A percentile compares a stretch with the other conserved stretches of the same genome.
These are phyloP conservation scores for Hypoxylon sp. DNA, from an alignment of 2,329 filamentous ascomycete genomes.

Conservation along the genomic window DNA sequence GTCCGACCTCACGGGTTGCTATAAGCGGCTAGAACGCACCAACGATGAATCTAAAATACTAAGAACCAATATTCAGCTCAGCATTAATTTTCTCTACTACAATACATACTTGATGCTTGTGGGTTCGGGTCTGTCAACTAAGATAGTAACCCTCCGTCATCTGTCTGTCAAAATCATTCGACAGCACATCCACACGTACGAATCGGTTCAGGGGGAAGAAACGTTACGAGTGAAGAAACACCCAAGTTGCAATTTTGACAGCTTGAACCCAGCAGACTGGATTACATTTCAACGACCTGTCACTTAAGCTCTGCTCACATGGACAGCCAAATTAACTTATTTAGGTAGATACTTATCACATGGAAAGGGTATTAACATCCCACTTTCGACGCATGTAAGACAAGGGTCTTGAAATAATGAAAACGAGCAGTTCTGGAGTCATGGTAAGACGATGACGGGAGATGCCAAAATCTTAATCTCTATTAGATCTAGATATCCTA, in stretches of 20 bases:
- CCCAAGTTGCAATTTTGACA: conserved; percentile 1
- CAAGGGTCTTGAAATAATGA: conserved; percentile 6
- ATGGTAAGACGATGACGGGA: conserved; percentile 11
- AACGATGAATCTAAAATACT: conserved; percentile 5
- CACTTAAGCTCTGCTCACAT: conserved; percentile 14
- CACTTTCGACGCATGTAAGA: conserved; percentile 15
- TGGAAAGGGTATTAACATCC: conserved; percentile 10
- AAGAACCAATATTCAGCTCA: conserved; percentile 11
- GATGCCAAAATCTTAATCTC: conserved; percentile 25
- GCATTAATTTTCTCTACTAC: conserved; percentile 9
- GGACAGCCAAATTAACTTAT: background rate
- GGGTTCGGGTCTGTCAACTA: conserved; percentile 7
- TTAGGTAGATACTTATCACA: conserved; percentile 10
- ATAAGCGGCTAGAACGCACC: conserved; percentile 29
- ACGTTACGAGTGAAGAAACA: conserved; percentile 26
- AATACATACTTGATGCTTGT: conserved; percentile 23
- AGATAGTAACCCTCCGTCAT: conserved; percentile 8
- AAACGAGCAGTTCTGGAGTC: conserved; percentile 17
- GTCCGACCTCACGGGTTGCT: conserved; percentile 25
- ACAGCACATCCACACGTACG: conserved; percentile 3
- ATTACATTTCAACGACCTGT: conserved; percentile 13
- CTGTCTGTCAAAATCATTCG: conserved; percentile 14
- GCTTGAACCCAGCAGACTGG: conserved; percentile 30
- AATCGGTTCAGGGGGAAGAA: conserved; percentile 15
- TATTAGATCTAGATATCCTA: conserved; percentile 20